These are phyloP conservation scores for Eutypella sp. DNA, from an alignment of 2,329 filamentous ascomycete genomes.

Conservation along the genomic window DNA sequence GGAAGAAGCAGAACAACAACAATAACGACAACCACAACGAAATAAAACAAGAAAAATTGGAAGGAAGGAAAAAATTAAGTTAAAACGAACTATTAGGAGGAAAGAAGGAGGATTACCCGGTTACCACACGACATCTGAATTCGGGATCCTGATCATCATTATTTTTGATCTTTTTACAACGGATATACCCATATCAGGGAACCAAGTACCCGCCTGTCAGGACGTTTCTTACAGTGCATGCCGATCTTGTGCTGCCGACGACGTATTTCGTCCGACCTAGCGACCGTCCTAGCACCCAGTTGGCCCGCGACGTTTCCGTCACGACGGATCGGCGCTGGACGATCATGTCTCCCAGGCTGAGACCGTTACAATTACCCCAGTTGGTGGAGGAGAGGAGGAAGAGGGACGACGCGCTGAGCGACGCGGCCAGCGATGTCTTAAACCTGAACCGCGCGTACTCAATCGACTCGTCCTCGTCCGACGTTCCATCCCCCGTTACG, in stretches of 20 bases:
- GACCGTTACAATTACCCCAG: constrained; percentile 27
- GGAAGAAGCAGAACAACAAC: too few species aligned
- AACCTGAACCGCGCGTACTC: constrained; percentile 42
- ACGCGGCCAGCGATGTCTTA: constrained; percentile 33
- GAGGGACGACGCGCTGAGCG: constrained; percentile 20
- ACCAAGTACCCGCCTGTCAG: neutral
- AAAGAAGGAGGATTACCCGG: too few species aligned
- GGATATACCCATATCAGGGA: neutral
- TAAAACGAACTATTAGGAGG: too few species aligned
- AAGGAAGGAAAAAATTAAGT: too few species aligned
- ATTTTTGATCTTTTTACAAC: too few species aligned
- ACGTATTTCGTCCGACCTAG: constrained; percentile 4
- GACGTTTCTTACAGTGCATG: neutral
- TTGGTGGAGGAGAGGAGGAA: constrained; percentile 26
- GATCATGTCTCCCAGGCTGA: constrained; percentile 25
- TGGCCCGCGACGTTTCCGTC: constrained; percentile 8
- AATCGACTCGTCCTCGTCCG: constrained; percentile 57
- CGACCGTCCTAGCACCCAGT: constrained; percentile 1
- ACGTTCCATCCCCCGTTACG: constrained; percentile 64
- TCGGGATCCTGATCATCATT: too few species aligned
- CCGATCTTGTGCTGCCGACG: neutral
- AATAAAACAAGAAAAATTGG: too few species aligned
- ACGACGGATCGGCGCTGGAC: constrained; percentile 10
- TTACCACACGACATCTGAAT: neutral
- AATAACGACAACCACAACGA: too few species aligned